A percentile compares a stretch with the other conserved stretches of the same genome.
These are phyloP conservation scores for Sporothrix variecibatus DNA, from an alignment of 2,329 filamentous ascomycete genomes.

Conservation along the genomic window DNA sequence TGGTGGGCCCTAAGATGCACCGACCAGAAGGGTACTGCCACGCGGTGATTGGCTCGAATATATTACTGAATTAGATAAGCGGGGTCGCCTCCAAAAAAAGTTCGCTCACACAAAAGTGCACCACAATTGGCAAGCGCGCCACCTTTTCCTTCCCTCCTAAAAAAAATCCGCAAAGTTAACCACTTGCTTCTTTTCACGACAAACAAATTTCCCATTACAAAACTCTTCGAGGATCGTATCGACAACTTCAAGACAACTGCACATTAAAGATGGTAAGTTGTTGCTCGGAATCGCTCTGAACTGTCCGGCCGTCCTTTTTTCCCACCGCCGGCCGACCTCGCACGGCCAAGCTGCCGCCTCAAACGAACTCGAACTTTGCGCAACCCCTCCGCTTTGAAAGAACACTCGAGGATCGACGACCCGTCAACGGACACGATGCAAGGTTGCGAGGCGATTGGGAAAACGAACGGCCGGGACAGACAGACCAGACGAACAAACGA, in stretches of 20 bases:
- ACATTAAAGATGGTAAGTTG: constrained; percentile 61
- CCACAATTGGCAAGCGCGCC: constrained; percentile 11
- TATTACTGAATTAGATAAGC: constrained; percentile 20
- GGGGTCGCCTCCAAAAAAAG: constrained; percentile 20
- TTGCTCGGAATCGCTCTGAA: background rate
- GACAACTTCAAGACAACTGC: constrained; percentile 54
- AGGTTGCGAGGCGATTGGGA: background rate
- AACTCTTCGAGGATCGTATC: constrained; percentile 69
- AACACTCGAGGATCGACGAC: background rate
- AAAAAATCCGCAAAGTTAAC: constrained; percentile 20
- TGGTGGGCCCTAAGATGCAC: constrained; percentile 31
- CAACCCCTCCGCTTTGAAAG: background rate
- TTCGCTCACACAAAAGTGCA: constrained; percentile 28
- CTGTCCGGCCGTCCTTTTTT: background rate
- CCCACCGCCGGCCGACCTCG: background rate
- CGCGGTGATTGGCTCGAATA: constrained; percentile 8
- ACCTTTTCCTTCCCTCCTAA: constrained; percentile 16
- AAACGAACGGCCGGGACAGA: background rate
- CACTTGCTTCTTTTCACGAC: constrained; percentile 21
- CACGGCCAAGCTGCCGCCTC: background rate
- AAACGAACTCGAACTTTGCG: background rate
- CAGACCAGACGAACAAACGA: background rate
- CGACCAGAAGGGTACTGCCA: background rate
- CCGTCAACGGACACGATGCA: background rate
- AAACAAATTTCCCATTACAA: constrained; percentile 34